Conservation (phyloP, 768 basidiomycete species). For the Tricholoma sp. region DNA sequence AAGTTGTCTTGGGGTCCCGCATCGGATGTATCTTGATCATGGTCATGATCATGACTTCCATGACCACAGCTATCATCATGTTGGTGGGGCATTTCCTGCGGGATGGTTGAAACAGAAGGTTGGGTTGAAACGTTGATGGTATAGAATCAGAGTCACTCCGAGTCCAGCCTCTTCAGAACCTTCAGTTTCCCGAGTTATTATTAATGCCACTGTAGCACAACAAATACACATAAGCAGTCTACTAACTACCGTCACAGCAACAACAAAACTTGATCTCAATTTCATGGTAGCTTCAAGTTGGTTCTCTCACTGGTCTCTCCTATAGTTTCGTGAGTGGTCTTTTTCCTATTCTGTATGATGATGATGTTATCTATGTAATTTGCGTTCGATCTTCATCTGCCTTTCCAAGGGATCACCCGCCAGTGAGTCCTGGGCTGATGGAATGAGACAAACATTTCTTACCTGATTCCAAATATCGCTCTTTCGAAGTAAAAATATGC, state of each 20-base stretch:
- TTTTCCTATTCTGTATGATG: conserved; percentile 10
- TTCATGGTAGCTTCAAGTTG: no score
- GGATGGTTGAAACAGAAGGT: neutral
- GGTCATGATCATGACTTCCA: conserved; percentile 48
- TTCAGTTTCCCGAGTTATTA: no score
- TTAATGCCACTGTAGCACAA: neutral
- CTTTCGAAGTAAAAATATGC: conserved; percentile 4
- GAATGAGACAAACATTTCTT: conserved; percentile 62
- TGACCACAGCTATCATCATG: conserved; percentile 54
- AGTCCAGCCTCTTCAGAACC: no score
- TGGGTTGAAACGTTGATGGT: neutral
- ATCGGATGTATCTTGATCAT: conserved; percentile 49
- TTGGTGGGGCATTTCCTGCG: conserved; percentile 44
- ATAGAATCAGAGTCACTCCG: no score
- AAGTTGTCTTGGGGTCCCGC: conserved; percentile 66
- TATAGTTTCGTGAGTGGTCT: conserved; percentile 18
- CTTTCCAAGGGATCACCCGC: conserved; percentile 74
- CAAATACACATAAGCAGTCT: neutral
- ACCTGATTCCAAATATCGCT: conserved; percentile 37
- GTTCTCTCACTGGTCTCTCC: no score
- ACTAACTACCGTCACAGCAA: no score
- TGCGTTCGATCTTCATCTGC: conserved; percentile 72
- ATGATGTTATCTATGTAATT: conserved; percentile 75
- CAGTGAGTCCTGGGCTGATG: conserved; percentile 62
- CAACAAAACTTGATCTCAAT: no score